These are phyloP conservation scores for Ephemerocybe angulata DNA, from an alignment of 768 basidiomycete species.

Conservation along the genomic window DNA sequence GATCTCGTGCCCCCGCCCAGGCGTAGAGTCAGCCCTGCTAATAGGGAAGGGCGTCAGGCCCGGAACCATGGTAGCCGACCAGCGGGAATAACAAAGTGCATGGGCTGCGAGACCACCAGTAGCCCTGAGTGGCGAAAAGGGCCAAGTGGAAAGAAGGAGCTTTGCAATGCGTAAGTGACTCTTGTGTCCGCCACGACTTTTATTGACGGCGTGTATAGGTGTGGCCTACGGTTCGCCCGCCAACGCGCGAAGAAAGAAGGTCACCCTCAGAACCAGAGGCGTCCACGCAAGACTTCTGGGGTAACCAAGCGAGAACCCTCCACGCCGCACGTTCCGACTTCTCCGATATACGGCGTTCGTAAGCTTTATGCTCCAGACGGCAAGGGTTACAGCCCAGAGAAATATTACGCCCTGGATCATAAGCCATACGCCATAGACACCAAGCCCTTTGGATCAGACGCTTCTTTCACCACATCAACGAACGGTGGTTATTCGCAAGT, in stretches of 20 bases:
- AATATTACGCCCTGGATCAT: too few relatives aligned
- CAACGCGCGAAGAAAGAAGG: constrained; percentile 88
- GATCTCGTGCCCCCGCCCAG: constrained; percentile 56
- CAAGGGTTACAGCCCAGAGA: too few relatives aligned
- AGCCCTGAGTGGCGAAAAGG: constrained; percentile 94
- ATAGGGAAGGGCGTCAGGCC: constrained; percentile 43
- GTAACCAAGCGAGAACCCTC: constrained; percentile 40
- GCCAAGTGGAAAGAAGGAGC: constrained; percentile 84
- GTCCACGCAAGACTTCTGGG: constrained; percentile 49
- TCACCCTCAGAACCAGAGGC: constrained; percentile 43
- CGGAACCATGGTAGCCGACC: constrained; percentile 64
- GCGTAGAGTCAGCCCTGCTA: constrained; percentile 53
- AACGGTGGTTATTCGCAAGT: too few relatives aligned
- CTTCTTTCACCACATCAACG: too few relatives aligned
- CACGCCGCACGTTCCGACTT: constrained; percentile 31
- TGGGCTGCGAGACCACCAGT: constrained; percentile 74
- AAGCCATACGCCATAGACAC: too few relatives aligned
- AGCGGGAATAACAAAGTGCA: constrained; percentile 66
- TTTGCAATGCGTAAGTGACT: constrained; percentile 82
- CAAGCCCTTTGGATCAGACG: too few relatives aligned
- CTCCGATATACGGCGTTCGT: constrained; percentile 28
- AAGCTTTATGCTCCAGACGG: constrained; percentile 40
- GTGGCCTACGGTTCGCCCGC: constrained; percentile 82
- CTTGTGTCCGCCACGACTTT: constrained; percentile 6
- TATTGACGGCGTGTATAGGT: constrained; percentile 40